Base-by-base conservation (phyloP, 345 rosid species). In the Noccaea caerulescens region DNA sequence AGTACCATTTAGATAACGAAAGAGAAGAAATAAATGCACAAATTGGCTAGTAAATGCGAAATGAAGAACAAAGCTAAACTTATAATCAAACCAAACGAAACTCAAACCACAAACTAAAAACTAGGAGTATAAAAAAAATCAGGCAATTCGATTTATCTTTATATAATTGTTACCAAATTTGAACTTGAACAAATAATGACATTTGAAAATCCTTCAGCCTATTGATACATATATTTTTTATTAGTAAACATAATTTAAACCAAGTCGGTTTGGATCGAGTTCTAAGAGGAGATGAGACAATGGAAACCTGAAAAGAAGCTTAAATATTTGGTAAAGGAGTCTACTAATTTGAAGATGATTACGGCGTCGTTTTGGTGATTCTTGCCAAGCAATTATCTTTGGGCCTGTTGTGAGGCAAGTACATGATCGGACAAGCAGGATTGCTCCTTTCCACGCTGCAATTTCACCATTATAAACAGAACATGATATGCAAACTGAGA, bases 381-480 rank as follows among this genome's bases (percentile, higher is more conserved):
- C 56, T 77, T 38, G 80, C 80, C 65, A 66, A 61, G 66, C 80
- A 77, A 8, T 77, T 77, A 67, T 72, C 80, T 61, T 66, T 72
- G 7, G 80, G 80, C 41, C 80, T 37, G 1, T 68, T 51, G 64
- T 77, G 80, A 16, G 77, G 80, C 60, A 77, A 66, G 55, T 59
- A 77, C 80, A 72, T 72, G 51, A 66, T 64, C 4, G 69, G 65
- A 61, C 77, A 59, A 8, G 30, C 10, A 0, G 80, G 74, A 55
- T 72, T 77, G 57, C 58, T 61, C 70, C 77, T 36, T 43, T 77
- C 71, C 74, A 77, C 60, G 3, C 80, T 77, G 53, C 30, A 2
- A 11, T 58, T 42, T 50, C 61, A 50, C 25, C 47, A 23, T 51
- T 52, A 23, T 14, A 59, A 74, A 10, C 63, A 59, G 25, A 33